phyloP scores from a whole-genome alignment of 164 flowering plant species.

The Aristolochia fimbriata region DNA sequence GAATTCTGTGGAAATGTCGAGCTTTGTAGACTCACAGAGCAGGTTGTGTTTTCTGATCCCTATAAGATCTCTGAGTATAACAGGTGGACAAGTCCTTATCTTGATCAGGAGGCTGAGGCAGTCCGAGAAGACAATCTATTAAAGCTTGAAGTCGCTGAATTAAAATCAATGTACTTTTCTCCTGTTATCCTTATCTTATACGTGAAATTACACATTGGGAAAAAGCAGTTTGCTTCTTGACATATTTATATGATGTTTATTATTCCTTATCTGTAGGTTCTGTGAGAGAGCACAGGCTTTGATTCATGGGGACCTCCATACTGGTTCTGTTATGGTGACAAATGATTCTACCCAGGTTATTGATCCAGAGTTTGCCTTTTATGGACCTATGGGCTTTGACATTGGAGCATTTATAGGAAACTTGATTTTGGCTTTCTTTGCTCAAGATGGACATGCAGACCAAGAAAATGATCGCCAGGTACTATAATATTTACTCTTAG shows the following conservation, averaged over 20 bases:
- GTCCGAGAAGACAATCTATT: conserved; percentile 60
- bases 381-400: conserved; percentile 97
- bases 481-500: conserved; percentile 10
- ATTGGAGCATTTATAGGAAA: conserved; percentile 94
- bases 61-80: conserved; percentile 69
- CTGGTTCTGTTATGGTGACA: conserved; percentile 94
- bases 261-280: conserved; percentile 39
- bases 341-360: conserved; percentile 82
- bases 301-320: conserved; percentile 94
- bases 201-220: no score
- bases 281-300: conserved; percentile 93
- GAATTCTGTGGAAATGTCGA: conserved; percentile 92
- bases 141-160: conserved; percentile 83
- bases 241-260: no score
- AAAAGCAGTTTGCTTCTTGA: no score
- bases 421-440: conserved; percentile 62
- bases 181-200: neutral
- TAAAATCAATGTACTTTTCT: conserved; percentile 63
- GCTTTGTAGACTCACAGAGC: conserved; percentile 87
- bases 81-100: conserved; percentile 82
- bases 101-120: conserved; percentile 74
- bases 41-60: conserved; percentile 95
- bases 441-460: conserved; percentile 85
- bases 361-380: conserved; percentile 90
- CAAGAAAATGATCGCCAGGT: conserved; percentile 56